Conservation (phyloP, 441 rosid species). For the Populus hybrid region DNA sequence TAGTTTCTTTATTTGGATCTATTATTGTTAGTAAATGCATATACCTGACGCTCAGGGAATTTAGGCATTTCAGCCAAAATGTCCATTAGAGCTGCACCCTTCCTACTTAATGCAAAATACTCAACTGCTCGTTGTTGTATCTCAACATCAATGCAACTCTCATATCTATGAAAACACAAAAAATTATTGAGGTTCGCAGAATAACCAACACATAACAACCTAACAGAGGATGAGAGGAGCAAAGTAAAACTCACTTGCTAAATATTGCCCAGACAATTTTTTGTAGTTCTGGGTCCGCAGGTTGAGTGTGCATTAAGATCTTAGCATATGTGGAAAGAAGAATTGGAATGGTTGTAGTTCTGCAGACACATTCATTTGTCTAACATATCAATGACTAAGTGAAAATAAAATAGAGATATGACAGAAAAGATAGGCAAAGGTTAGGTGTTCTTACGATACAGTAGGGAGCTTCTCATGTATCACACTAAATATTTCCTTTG, state of each 20-base stretch:
- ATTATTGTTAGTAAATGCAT: conserved; percentile 14
- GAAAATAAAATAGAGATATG: conserved; percentile 12
- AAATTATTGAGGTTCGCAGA: conserved; percentile 11
- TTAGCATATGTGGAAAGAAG: conserved; percentile 98
- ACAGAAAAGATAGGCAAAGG: conserved; percentile 1
- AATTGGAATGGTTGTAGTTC: conserved; percentile 78
- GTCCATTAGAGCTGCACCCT: conserved; percentile 80
- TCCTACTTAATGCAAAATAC: conserved; percentile 89
- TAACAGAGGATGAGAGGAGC: conserved; percentile 6
- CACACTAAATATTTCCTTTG: conserved; percentile 78
- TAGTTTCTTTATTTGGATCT: conserved; percentile 4
- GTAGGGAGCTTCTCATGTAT: conserved; percentile 97
- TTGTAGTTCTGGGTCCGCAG: conserved; percentile 80
- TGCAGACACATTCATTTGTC: conserved; percentile 33
- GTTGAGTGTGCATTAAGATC: conserved; percentile 92
- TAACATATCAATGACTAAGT: conserved; percentile 15
- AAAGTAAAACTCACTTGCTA: conserved; percentile 59
- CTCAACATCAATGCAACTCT: conserved; percentile 98
- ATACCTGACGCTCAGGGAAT: conserved; percentile 97
- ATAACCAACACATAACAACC: conserved; percentile 5
- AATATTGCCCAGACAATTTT: conserved; percentile 84
- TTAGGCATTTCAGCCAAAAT: conserved; percentile 99
- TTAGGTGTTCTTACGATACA: conserved; percentile 71
- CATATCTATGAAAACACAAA: conserved; percentile 57
- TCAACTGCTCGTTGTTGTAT: conserved; percentile 98